A percentile compares a stretch with the other conserved stretches of the same genome.
Conservation (phyloP, 2,329 filamentous ascomycete genomes). For the Penicillium concentricum region DNA sequence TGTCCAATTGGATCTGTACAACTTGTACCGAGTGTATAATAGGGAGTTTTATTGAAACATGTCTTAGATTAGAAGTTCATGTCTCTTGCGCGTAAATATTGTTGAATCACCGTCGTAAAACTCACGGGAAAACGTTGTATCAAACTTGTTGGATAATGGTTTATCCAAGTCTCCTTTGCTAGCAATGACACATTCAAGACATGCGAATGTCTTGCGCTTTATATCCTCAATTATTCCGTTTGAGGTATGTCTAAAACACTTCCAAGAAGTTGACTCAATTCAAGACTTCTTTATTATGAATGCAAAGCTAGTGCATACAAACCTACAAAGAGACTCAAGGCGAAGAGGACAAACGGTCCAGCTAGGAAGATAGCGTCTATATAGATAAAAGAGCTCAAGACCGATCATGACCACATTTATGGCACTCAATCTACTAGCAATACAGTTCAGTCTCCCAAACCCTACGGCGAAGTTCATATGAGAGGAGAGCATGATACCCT, state of each 20-base stretch:
- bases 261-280: not conserved
- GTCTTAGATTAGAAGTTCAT: not conserved
- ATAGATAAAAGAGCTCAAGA: not conserved
- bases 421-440: not conserved
- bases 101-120: not conserved
- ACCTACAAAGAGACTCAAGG: not conserved
- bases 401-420: not conserved
- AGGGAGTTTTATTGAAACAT: constrained; percentile 15
- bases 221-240: not conserved
- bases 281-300: not conserved
- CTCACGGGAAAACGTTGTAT: not conserved
- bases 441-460: not conserved
- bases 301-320: not conserved
- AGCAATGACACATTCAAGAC: not conserved
- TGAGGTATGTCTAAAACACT: not conserved
- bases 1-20: constrained; percentile 5
- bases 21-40: constrained; percentile 28
- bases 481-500: not conserved
- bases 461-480: not conserved
- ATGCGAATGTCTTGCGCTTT: not conserved
- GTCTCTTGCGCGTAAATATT: not conserved
- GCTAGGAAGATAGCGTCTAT: not conserved
- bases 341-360: not conserved
- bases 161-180: not conserved
- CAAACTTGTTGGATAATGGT: not conserved